Conservation (phyloP, 2,329 filamentous ascomycete species). For the Fusarium tuaranense region DNA sequence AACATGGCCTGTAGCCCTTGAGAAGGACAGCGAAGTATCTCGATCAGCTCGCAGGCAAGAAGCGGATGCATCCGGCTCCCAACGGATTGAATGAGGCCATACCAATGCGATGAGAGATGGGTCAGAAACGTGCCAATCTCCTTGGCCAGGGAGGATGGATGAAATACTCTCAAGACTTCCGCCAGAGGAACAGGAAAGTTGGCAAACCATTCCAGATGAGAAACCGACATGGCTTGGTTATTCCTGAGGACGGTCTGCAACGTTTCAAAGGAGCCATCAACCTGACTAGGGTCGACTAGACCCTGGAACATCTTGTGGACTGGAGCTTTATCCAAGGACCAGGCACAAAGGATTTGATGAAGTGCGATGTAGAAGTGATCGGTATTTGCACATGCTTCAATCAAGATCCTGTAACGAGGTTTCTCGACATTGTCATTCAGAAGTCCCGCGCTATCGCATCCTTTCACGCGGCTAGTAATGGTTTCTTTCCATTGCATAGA, state of each 20-base stretch:
- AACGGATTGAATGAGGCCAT: constrained; percentile 15
- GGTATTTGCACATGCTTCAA: constrained; percentile 63
- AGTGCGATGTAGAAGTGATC: constrained; percentile 75
- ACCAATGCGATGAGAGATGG: constrained; percentile 40
- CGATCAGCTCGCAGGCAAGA: constrained; percentile 41
- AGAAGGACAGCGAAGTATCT: constrained; percentile 43
- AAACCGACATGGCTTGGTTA: constrained; percentile 35
- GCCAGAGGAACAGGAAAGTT: constrained; percentile 39
- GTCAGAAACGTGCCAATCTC: constrained; percentile 41
- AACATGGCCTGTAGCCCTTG: constrained; percentile 40
- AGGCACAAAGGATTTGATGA: constrained; percentile 74
- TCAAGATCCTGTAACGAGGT: constrained; percentile 66
- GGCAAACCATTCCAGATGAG: constrained; percentile 47
- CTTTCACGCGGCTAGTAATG: constrained; percentile 39
- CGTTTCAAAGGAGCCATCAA: constrained; percentile 40
- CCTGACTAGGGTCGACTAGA: not conserved
- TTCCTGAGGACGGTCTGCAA: constrained; percentile 37
- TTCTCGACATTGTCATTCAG: constrained; percentile 53
- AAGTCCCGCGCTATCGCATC: constrained; percentile 9
- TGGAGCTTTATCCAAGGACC: constrained; percentile 56
- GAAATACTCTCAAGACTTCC: constrained; percentile 21
- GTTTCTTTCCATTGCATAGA: constrained; percentile 20
- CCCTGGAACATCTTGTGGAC: constrained; percentile 43
- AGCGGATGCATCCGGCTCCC: constrained; percentile 43
- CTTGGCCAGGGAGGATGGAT: constrained; percentile 1